These are phyloP conservation scores for Neoarthrinium moseri DNA, from an alignment of 2,329 filamentous ascomycete species.

Conservation along the genomic window DNA sequence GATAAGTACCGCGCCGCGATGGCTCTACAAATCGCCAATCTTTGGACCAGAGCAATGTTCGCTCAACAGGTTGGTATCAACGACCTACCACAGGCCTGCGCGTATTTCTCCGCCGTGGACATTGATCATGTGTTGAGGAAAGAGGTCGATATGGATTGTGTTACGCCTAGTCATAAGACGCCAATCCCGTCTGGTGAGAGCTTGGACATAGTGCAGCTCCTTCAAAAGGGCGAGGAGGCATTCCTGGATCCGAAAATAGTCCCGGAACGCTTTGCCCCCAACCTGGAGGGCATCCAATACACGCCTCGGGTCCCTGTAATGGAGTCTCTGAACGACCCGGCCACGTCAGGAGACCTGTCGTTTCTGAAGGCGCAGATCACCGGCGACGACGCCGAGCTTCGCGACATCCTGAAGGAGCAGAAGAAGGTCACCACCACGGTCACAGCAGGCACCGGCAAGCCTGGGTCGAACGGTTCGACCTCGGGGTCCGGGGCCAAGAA, in stretches of 20 bases:
- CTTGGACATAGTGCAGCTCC: slow-evolving; percentile 76
- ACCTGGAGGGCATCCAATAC: slow-evolving; percentile 65
- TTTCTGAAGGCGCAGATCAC: slow-evolving; percentile 87
- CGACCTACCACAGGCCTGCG: slow-evolving; percentile 89
- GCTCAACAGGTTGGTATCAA: slow-evolving; percentile 94
- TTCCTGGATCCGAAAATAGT: slow-evolving; percentile 64
- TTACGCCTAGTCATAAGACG: slow-evolving; percentile 81
- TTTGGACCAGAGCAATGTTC: slow-evolving; percentile 98
- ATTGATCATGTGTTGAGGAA: slow-evolving; percentile 95
- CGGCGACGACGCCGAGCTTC: slow-evolving; percentile 69
- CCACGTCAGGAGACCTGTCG: slow-evolving; percentile 44
- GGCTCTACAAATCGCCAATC: slow-evolving; percentile 88
- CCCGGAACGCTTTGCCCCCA: slow-evolving; percentile 53
- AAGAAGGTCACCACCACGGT: slow-evolving; percentile 32
- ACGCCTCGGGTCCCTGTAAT: slow-evolving; percentile 75
- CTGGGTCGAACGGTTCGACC: not conserved
- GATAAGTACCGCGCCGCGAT: slow-evolving; percentile 89
- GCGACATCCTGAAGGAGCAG: slow-evolving; percentile 65
- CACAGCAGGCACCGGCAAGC: slow-evolving; percentile 11
- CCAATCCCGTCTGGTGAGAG: slow-evolving; percentile 84
- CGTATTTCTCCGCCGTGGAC: slow-evolving; percentile 94
- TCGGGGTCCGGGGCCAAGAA: slow-evolving; percentile 13
- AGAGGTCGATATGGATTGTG: slow-evolving; percentile 96
- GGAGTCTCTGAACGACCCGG: slow-evolving; percentile 59
- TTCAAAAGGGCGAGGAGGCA: slow-evolving; percentile 69